These are phyloP conservation scores for Cornus controversa DNA, from an alignment of 148 eudicot genomes.

Conservation along the genomic window DNA sequence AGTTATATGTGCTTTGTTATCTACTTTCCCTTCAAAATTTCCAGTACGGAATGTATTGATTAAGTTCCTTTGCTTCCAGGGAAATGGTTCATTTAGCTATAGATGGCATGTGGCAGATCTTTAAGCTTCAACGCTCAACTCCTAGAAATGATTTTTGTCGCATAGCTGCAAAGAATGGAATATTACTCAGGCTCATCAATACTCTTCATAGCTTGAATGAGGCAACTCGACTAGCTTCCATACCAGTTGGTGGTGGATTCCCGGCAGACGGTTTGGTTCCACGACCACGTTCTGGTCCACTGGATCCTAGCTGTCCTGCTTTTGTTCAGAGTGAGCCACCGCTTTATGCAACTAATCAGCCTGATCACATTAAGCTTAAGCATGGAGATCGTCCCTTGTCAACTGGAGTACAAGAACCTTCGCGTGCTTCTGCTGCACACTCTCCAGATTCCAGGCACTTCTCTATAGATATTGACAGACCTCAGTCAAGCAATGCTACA, in stretches of 20 bases:
- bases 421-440: constrained; percentile 39
- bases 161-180: constrained; percentile 91
- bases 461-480: constrained; percentile 50
- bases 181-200: constrained; percentile 79
- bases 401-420: constrained; percentile 50
- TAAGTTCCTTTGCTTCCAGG: constrained; percentile 44
- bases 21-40: constrained; percentile 3
- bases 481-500: constrained; percentile 50
- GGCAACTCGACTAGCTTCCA: constrained; percentile 85
- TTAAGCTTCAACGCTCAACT: constrained; percentile 92
- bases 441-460: constrained; percentile 43
- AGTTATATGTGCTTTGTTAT: not conserved
- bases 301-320: constrained; percentile 61
- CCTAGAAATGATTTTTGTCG: constrained; percentile 94
- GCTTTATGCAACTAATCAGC: constrained; percentile 51
- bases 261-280: constrained; percentile 54
- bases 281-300: constrained; percentile 71
- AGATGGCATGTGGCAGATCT: constrained; percentile 99
- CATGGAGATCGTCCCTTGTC: constrained; percentile 40
- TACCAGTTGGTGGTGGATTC: constrained; percentile 62
- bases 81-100: constrained; percentile 99
- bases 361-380: constrained; percentile 51
- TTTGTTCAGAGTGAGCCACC: constrained; percentile 51
- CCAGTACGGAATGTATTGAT: constrained; percentile 8
- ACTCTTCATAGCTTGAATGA: constrained; percentile 92